A percentile compares a stretch with the other conserved stretches of the same genome.
These are phyloP conservation scores for Amaranthus tricolor DNA, from an alignment of 179 eudicot genomes.

Conservation along the genomic window DNA sequence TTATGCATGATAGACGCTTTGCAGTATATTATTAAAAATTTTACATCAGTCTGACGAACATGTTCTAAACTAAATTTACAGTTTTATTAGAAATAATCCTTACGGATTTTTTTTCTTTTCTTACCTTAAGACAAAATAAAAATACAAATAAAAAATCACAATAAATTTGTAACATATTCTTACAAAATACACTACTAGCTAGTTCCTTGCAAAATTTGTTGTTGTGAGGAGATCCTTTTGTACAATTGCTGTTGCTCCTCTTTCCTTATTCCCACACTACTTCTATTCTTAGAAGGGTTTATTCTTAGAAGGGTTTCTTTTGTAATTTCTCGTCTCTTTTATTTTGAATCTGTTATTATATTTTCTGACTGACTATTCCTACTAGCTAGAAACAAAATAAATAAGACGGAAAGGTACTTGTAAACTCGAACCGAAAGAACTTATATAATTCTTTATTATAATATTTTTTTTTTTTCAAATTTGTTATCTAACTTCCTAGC, in stretches of 20 bases:
- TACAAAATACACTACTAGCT: background rate
- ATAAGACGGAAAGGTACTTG: no score
- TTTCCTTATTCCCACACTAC: background rate
- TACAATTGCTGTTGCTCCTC: constrained; percentile 32
- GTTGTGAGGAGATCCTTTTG: constrained; percentile 16
- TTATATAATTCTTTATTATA: no score
- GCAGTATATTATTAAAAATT: constrained; percentile 11
- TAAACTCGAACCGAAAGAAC: no score
- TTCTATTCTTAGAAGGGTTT: background rate
- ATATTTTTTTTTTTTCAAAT: background rate
- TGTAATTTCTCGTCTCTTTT: background rate
- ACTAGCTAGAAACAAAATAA: no score
- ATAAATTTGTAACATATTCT: background rate
- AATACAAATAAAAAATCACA: background rate
- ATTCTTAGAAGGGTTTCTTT: background rate
- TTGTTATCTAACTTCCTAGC: background rate
- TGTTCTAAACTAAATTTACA: constrained; percentile 15
- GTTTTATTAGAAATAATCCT: constrained; percentile 29
- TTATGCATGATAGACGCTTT: constrained; percentile 2
- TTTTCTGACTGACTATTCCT: no score
- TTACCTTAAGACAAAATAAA: constrained; percentile 14
- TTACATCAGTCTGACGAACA: background rate
- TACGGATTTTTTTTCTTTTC: constrained; percentile 20
- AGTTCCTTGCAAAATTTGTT: constrained; percentile 19
- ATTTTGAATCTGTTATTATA: no score